phyloP scores from a whole-genome alignment of 1,139 yeast genomes.

The Geotrichum europaeum region DNA sequence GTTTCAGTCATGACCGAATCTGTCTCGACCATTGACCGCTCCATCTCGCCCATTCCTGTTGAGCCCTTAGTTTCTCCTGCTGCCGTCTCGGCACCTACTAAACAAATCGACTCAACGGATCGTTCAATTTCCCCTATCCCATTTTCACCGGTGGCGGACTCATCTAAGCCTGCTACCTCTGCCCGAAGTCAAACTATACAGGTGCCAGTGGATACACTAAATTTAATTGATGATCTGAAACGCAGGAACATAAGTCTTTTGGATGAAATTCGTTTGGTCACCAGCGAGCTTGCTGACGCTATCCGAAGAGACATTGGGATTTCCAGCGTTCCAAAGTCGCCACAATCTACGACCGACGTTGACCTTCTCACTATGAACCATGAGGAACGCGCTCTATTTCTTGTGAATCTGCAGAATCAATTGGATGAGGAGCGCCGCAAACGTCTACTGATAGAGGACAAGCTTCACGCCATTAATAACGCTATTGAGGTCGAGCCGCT shows the following conservation, averaged over 20 bases:
- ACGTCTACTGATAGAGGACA: constrained; percentile 28
- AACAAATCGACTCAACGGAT: neutral
- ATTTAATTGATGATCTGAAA: constrained; percentile 6
- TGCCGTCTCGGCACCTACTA: neutral
- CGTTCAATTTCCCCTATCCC: neutral
- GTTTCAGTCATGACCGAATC: neutral
- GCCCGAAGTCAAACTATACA: neutral
- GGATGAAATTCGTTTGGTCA: constrained; percentile 34
- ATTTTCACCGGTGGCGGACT: neutral
- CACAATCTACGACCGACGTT: neutral
- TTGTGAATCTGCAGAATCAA: constrained; percentile 28
- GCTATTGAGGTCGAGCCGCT: constrained; percentile 3
- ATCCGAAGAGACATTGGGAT: constrained; percentile 35
- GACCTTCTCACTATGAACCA: constrained; percentile 11
- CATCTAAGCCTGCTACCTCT: neutral
- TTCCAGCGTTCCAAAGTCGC: constrained; percentile 2
- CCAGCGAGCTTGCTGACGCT: constrained; percentile 36
- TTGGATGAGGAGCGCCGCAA: constrained; percentile 34
- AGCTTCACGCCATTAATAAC: constrained; percentile 1
- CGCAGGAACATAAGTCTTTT: constrained; percentile 20
- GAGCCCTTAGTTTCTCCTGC: neutral
- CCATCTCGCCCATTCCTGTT: neutral
- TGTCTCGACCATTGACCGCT: neutral
- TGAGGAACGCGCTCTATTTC: constrained; percentile 23
- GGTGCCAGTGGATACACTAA: constrained; percentile 3